phyloP scores from a whole-genome alignment of 176 grass and related monocot species.

The Tuctoria greenei region DNA sequence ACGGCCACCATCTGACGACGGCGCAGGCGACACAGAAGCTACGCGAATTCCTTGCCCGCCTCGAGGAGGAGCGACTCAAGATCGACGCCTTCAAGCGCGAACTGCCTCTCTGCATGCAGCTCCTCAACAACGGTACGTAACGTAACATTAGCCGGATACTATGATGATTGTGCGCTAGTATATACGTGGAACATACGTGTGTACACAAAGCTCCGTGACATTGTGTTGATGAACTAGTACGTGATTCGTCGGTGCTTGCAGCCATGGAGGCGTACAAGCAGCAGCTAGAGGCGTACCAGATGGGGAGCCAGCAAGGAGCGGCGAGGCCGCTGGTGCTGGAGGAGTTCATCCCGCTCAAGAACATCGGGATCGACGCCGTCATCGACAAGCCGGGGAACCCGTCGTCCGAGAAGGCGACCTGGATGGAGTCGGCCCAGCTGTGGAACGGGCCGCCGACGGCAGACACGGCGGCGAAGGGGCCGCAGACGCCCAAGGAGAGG shows the following conservation, averaged over 20 bases:
- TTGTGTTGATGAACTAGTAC: not conserved
- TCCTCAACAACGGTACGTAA: constrained; percentile 74
- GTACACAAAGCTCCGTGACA: not conserved
- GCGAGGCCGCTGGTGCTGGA: constrained; percentile 70
- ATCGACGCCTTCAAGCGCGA: constrained; percentile 99
- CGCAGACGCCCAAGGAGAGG: constrained; percentile 54
- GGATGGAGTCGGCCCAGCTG: constrained; percentile 98
- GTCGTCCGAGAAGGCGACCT: constrained; percentile 82
- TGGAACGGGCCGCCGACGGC: constrained; percentile 56
- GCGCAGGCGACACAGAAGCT: constrained; percentile 74
- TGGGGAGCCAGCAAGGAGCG: constrained; percentile 47
- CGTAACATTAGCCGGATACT: not conserved
- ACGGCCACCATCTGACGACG: constrained; percentile 36
- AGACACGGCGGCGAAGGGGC: constrained; percentile 44
- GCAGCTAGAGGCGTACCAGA: constrained; percentile 68
- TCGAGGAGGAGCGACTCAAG: constrained; percentile 92
- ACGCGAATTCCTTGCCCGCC: constrained; percentile 67
- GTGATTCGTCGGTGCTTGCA: constrained; percentile 7
- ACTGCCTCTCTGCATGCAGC: constrained; percentile 95
- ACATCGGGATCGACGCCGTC: constrained; percentile 53
- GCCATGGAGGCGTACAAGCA: constrained; percentile 90
- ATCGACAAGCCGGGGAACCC: constrained; percentile 40
- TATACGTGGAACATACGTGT: not conserved
- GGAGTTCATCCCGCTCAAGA: constrained; percentile 92
- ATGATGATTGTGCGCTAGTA: not conserved